These are phyloP conservation scores for Fusarium verticillioides DNA, from an alignment of 2,329 filamentous ascomycete species.

Conservation along the genomic window DNA sequence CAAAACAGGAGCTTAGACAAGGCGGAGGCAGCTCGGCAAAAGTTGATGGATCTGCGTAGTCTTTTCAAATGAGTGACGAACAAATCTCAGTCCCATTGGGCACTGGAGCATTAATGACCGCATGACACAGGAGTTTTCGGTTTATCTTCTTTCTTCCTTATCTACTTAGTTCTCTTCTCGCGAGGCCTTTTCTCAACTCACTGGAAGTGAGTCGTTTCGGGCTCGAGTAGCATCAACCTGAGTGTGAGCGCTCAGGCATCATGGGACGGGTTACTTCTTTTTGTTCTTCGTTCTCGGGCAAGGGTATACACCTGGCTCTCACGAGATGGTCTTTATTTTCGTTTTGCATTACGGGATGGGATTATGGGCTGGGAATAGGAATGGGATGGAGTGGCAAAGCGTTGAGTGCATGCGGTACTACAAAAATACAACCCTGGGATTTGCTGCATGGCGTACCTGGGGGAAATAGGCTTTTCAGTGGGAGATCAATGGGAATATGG, in stretches of 20 bases:
- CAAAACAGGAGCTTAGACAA: slow-evolving; percentile 64
- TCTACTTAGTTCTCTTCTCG: slow-evolving; percentile 46
- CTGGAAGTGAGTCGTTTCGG: slow-evolving; percentile 25
- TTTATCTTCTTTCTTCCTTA: slow-evolving; percentile 5
- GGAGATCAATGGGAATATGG: background rate
- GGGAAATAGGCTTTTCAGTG: slow-evolving; percentile 4
- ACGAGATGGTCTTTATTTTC: slow-evolving; percentile 40
- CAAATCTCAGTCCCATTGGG: slow-evolving; percentile 17
- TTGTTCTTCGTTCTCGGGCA: slow-evolving; percentile 15
- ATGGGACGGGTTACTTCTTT: slow-evolving; percentile 27
- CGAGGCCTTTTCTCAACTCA: slow-evolving; percentile 37
- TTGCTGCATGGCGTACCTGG: slow-evolving; percentile 22
- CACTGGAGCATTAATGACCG: slow-evolving; percentile 25
- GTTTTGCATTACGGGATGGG: slow-evolving; percentile 30
- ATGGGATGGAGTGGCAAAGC: slow-evolving; percentile 29
- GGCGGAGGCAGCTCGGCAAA: slow-evolving; percentile 68
- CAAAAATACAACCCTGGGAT: slow-evolving; percentile 36
- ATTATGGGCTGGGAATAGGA: slow-evolving; percentile 15
- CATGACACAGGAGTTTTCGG: slow-evolving; percentile 40
- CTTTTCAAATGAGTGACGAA: slow-evolving; percentile 62
- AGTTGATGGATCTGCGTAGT: slow-evolving; percentile 67
- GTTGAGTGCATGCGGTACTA: slow-evolving; percentile 32
- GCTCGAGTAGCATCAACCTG: slow-evolving; percentile 32
- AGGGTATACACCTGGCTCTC: slow-evolving; percentile 44
- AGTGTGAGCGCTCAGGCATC: slow-evolving; percentile 28